A percentile compares a stretch with the other conserved stretches of the same genome.
Conservation (phyloP, 1,284 basidiomycete genomes). For the Trametes hirsuta region DNA sequence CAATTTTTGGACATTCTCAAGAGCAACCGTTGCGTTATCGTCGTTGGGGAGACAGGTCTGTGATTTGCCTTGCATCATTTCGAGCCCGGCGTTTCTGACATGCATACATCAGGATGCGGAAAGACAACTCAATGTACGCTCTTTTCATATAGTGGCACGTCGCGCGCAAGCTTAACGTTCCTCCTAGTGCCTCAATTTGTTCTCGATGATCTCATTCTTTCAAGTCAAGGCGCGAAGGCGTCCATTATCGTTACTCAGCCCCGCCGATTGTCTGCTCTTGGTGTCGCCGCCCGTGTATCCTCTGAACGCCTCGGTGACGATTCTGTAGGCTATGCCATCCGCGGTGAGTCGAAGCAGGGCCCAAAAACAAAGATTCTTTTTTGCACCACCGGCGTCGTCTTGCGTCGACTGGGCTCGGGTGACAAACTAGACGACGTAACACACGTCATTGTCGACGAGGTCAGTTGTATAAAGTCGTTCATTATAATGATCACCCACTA, state of each 20-base stretch:
- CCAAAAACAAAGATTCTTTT: conserved; percentile 81
- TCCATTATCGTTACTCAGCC: conserved; percentile 92
- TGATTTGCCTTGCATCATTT: background rate
- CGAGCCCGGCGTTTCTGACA: background rate
- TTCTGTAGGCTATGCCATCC: conserved; percentile 88
- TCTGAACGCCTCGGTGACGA: conserved; percentile 84
- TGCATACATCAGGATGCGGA: conserved; percentile 66
- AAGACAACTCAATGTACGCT: conserved; percentile 82
- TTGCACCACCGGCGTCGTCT: conserved; percentile 91
- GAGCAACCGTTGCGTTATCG: conserved; percentile 72
- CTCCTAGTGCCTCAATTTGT: conserved; percentile 84
- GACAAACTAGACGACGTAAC: conserved; percentile 74
- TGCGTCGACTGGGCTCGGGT: conserved; percentile 80
- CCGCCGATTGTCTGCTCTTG: conserved; percentile 87
- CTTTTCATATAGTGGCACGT: background rate
- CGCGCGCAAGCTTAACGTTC: conserved; percentile 8
- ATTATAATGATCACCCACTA: background rate
- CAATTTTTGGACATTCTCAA: conserved; percentile 67
- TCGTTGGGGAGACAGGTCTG: conserved; percentile 82
- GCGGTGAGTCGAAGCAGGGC: conserved; percentile 82
- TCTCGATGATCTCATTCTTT: conserved; percentile 78
- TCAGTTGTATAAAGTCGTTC: conserved; percentile 31
- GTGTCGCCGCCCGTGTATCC: conserved; percentile 88
- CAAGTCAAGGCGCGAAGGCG: conserved; percentile 64
- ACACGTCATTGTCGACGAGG: conserved; percentile 93